Percentiles rank a stretch among this genome's conserved stretches.
Evolutionary conservation across 2,329 filamentous ascomycete species (phyloP).

Genomic region (Penicillium palitans): DNA sequence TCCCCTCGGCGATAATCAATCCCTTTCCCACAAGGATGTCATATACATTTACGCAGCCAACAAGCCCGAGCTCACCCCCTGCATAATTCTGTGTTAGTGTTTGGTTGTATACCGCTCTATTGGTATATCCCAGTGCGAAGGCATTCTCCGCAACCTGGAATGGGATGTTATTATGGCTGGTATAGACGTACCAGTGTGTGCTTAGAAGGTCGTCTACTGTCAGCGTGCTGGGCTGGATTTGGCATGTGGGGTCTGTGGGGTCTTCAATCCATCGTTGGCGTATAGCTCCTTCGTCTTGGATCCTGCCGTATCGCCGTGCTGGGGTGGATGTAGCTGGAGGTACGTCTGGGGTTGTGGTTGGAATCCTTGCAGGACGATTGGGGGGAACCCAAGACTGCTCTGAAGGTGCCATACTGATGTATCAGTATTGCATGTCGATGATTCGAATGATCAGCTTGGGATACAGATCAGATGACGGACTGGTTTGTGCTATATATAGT

Average conservation of each 20-base stretch:
- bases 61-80: neutral
- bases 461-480: neutral
- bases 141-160: neutral
- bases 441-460: neutral
- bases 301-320: neutral
- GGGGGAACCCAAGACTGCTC: neutral
- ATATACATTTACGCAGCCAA: neutral
- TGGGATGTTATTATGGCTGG: neutral
- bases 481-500: neutral
- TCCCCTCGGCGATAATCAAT: neutral
- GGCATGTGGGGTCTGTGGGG: neutral
- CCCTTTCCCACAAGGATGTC: neutral
- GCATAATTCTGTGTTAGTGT: neutral
- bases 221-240: neutral
- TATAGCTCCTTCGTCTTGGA: neutral
- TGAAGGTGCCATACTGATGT: neutral
- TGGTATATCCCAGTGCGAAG: neutral
- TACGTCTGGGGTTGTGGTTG: neutral
- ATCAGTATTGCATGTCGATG: neutral
- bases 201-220: neutral
- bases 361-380: neutral
- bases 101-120: neutral
- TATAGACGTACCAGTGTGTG: neutral
- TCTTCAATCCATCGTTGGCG: conserved; percentile 5
- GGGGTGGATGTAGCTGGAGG: neutral